Evolutionary conservation across 2,329 filamentous ascomycete genomes (phyloP).

Genomic region (Pyrenochaeta sp.): DNA sequence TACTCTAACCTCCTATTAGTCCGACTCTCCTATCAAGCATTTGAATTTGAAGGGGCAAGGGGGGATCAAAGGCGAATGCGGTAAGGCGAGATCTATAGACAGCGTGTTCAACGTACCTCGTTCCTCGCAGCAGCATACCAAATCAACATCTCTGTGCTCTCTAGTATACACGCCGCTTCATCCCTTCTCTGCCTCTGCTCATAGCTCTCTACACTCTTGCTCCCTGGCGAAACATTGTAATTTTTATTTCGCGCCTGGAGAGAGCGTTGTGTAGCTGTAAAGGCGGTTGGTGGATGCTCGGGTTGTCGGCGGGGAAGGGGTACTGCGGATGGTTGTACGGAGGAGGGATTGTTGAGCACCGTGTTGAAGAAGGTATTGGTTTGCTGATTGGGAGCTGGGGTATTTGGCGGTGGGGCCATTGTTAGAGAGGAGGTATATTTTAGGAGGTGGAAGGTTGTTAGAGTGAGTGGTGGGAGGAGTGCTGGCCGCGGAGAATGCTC

Average conservation of each 20-base stretch:
- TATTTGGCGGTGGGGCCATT: slow-evolving; percentile 13
- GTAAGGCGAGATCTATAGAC: no score
- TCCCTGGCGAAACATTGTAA: not conserved
- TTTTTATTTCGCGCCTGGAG: slow-evolving; percentile 34
- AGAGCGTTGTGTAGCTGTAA: slow-evolving; percentile 36
- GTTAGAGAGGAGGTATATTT: not conserved
- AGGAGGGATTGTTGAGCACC: slow-evolving; percentile 8
- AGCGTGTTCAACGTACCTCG: slow-evolving; percentile 37
- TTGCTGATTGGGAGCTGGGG: slow-evolving; percentile 5
- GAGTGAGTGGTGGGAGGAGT: slow-evolving; percentile 7
- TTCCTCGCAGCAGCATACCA: slow-evolving; percentile 43
- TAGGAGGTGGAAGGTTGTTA: not conserved
- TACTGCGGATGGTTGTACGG: not conserved
- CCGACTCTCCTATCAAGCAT: not conserved
- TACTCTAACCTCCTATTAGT: slow-evolving; percentile 27
- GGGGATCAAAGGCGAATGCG: not conserved
- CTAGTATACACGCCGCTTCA: slow-evolving; percentile 44
- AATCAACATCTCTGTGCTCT: slow-evolving; percentile 48
- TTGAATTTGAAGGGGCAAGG: not conserved
- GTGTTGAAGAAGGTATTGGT: slow-evolving; percentile 13
- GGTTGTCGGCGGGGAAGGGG: not conserved
- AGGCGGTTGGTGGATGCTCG: not conserved
- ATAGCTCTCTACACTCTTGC: slow-evolving; percentile 29
- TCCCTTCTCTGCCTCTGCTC: slow-evolving; percentile 38
- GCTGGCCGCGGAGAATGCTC: slow-evolving; percentile 29